Evolutionary conservation across 2,329 filamentous ascomycete species (phyloP).

Genomic region (Hortaea sp.): DNA sequence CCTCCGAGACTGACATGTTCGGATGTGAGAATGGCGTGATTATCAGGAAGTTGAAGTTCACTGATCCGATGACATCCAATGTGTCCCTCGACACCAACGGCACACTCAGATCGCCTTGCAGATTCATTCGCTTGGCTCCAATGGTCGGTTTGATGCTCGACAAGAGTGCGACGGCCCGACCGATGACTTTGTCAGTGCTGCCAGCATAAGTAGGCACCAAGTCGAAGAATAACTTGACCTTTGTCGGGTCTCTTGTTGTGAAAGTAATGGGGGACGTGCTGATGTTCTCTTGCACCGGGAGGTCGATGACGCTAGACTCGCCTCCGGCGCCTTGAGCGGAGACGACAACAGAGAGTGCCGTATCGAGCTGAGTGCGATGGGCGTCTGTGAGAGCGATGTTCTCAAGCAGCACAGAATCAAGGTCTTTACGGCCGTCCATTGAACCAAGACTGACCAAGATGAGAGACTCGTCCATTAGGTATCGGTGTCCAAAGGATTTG

Average conservation of each 20-base stretch:
- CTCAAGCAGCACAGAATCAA: conserved; percentile 75
- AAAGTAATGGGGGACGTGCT: conserved; percentile 90
- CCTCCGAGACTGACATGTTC: conserved; percentile 82
- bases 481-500: conserved; percentile 93
- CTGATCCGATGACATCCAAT: conserved; percentile 81
- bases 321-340: conserved; percentile 76
- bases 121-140: conserved; percentile 75
- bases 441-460: conserved; percentile 86
- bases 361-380: conserved; percentile 87
- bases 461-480: conserved; percentile 79
- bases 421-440: conserved; percentile 75
- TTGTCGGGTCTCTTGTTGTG: conserved; percentile 62
- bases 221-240: conserved; percentile 87
- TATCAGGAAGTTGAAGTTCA: conserved; percentile 94
- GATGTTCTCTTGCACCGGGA: conserved; percentile 89
- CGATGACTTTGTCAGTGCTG: conserved; percentile 63
- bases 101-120: conserved; percentile 86
- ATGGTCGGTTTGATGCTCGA: conserved; percentile 76
- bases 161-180: conserved; percentile 77
- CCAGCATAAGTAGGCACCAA: conserved; percentile 93
- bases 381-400: conserved; percentile 78
- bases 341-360: conserved; percentile 82
- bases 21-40: conserved; percentile 91
- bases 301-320: conserved; percentile 79
- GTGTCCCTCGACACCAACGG: conserved; percentile 75